Percentiles rank a stretch among this genome's conserved stretches.
These are phyloP conservation scores for Kazachstania psychrophila DNA, from an alignment of 805 yeast genomes.

Conservation along the genomic window DNA sequence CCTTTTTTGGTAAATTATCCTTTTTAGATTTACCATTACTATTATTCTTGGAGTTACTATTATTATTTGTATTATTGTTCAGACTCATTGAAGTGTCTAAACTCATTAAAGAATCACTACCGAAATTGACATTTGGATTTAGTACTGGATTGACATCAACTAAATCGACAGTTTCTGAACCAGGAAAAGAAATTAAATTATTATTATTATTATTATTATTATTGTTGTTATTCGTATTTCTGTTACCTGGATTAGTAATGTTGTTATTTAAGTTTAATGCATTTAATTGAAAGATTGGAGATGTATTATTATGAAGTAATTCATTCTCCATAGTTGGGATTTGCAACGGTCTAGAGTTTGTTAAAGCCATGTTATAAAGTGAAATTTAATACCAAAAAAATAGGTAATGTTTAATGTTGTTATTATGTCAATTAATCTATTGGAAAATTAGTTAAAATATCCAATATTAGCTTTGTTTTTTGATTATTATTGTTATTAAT, in stretches of 20 bases:
- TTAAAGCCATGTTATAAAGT: slow-evolving; percentile 43
- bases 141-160: slow-evolving; percentile 16
- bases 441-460: slow-evolving; percentile 4
- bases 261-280: slow-evolving; percentile 14
- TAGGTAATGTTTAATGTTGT: too few species aligned
- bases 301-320: slow-evolving; percentile 24
- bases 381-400: neutral
- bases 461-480: too few species aligned
- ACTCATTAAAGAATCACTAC: too few species aligned
- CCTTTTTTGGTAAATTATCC: slow-evolving; percentile 17
- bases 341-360: slow-evolving; percentile 56
- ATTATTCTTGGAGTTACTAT: neutral
- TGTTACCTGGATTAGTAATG: neutral
- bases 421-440: too few species aligned
- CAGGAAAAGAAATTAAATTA: slow-evolving; percentile 6
- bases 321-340: slow-evolving; percentile 36
- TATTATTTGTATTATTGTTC: slow-evolving; percentile 1
- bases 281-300: slow-evolving; percentile 28
- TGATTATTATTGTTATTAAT: too few species aligned
- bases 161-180: slow-evolving; percentile 13
- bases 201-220: slow-evolving; percentile 1
- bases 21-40: slow-evolving; percentile 7
- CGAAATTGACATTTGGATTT: slow-evolving; percentile 2
- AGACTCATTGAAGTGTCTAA: slow-evolving; percentile 4
- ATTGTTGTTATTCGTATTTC: neutral